Base-by-base conservation (phyloP, 177 flowering plant genomes). In the Tripterygium wilfordii region DNA sequence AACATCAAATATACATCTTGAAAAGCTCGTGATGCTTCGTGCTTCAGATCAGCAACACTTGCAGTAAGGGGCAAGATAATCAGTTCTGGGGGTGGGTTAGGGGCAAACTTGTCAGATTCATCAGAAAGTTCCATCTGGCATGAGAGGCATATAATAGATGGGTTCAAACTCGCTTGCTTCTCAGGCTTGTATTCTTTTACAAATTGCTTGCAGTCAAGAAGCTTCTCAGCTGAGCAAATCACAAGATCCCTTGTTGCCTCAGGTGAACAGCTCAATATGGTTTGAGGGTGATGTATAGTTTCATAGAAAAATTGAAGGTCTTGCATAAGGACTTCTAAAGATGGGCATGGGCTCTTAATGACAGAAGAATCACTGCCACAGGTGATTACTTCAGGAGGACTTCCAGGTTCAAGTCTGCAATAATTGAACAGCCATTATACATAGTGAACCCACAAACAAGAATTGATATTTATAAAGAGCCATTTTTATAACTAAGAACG, bases 201-300 rank as follows among this genome's bases (percentile, higher is more conserved):
- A 65, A 88, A 83, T 54, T 88, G 95, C 77, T 91, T 88, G 79
- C 96, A 85, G 56, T 91, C 92, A 0, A 88, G 76, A 17, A 85
- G 69, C 48, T 64, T 85, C 10, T 51, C 40, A 1, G 92, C 95
- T 10, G 92, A 77, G 31, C 50, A 40, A 1, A 54, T 22, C 2
- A 66, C 65, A 48, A 45, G 49, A 25, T 69, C 60, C 18, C 71
- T 51, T 8, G 54, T 63, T 8, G 56, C 18, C 8, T 46, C 60
- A 6, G 81, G 67, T 9, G 50, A 65, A 53, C 57, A 62, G 31
- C 2, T 27, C n/a, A 57, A 8, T 86, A 75, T 69, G 17, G 82
- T 76, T 15, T 58, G 46, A 0, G 90, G 90, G 19, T 70, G 57
- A 14, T 85, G 78, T 36, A 85, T 42, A 25, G 76, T 21, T 7